These are phyloP conservation scores for Penicillium fimorum DNA, from an alignment of 495 filamentous ascomycete genomes.

Conservation along the genomic window DNA sequence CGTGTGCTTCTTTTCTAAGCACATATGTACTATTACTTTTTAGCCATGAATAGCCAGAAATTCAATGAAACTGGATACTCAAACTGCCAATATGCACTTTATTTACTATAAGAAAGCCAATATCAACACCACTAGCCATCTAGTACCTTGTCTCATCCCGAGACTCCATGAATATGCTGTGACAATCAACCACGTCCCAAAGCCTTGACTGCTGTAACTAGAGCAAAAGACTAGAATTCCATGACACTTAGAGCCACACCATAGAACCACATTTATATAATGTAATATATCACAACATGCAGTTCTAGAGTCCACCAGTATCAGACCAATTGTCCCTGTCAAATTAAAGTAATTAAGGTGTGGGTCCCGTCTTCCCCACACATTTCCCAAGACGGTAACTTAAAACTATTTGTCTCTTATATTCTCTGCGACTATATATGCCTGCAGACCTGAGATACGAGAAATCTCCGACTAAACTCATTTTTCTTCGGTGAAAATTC, in stretches of 20 bases:
- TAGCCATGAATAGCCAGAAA: background rate
- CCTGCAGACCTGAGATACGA: too few relatives aligned
- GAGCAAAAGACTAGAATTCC: too few relatives aligned
- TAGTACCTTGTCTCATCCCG: background rate
- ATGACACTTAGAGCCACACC: too few relatives aligned
- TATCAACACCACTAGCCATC: background rate
- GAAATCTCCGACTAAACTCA: too few relatives aligned
- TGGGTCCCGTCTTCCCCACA: background rate
- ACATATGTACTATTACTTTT: background rate
- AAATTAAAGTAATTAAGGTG: conserved; percentile 2
- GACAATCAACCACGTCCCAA: background rate
- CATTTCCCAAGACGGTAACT: too few relatives aligned
- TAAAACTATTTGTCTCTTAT: too few relatives aligned
- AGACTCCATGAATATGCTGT: background rate
- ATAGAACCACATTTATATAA: too few relatives aligned
- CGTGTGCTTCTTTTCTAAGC: background rate
- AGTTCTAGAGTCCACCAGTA: too few relatives aligned
- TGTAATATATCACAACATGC: background rate
- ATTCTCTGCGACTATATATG: too few relatives aligned
- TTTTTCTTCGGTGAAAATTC: too few relatives aligned
- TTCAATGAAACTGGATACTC: background rate
- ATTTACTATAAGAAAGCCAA: background rate
- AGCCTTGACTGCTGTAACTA: too few relatives aligned
- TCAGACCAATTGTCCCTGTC: background rate
- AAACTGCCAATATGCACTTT: background rate